Percentiles rank a stretch among this genome's conserved stretches.
phyloP scores from a whole-genome alignment of 2,329 filamentous ascomycete species.

The Aspergillus transmontanensis region DNA sequence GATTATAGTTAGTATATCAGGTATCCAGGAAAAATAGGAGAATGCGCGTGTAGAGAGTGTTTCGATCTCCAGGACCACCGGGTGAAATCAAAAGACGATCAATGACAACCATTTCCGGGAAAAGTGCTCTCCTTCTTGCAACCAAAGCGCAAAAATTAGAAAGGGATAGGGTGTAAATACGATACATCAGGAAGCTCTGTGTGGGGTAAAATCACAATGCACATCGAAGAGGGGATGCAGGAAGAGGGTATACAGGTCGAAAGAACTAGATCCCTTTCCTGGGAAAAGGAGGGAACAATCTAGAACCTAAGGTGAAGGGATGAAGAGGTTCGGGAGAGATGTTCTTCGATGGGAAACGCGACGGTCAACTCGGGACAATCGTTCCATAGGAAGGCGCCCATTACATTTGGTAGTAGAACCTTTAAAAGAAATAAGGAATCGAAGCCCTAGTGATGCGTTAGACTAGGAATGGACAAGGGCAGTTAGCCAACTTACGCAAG shows the following conservation, averaged over 20 bases:
- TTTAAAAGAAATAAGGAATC: conserved; percentile 52
- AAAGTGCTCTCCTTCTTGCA: conserved; percentile 17
- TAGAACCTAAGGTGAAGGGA: neutral
- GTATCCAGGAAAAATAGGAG: conserved; percentile 23
- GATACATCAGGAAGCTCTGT: conserved; percentile 26
- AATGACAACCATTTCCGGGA: conserved; percentile 10
- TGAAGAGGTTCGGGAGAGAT: neutral
- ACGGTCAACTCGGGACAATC: neutral
- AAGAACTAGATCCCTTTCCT: conserved; percentile 12
- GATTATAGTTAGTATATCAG: conserved; percentile 25
- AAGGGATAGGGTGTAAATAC: conserved; percentile 22
- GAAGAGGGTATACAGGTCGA: conserved; percentile 3
- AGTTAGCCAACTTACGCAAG: conserved; percentile 72
- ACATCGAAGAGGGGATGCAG: conserved; percentile 6
- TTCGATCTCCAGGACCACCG: conserved; percentile 24
- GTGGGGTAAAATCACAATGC: conserved; percentile 9
- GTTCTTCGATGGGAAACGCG: neutral
- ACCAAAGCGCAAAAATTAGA: conserved; percentile 22
- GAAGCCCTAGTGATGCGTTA: conserved; percentile 42
- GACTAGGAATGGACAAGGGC: conserved; percentile 25
- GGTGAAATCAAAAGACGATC: conserved; percentile 10
- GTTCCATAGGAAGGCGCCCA: conserved; percentile 1
- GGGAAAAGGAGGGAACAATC: neutral
- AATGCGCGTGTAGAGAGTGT: conserved; percentile 19
- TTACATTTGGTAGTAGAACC: conserved; percentile 1